Evolutionary conservation across 371 early-diverging fungal genomes (phyloP), one percentile per base, ranked within the genome.

Genomic region (Entomophthora muscae): DNA sequence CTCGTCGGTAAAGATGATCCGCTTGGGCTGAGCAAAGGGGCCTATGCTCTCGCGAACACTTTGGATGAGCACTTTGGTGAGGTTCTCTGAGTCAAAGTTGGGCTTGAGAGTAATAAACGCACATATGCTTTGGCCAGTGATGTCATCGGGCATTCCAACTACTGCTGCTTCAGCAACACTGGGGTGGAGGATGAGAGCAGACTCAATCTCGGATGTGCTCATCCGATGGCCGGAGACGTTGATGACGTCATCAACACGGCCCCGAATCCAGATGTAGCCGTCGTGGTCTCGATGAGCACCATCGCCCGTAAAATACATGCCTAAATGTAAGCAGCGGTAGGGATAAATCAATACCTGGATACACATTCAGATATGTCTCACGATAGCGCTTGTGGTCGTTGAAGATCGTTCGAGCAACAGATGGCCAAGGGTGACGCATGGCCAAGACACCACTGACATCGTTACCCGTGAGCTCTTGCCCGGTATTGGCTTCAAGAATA

Each of bases 211-310:
- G 51, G 96, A 87, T 0, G 99, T 98, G 55, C 87, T 86, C 64
- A 98, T 72, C 60, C 99, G 85, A 76, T 98, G 99, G 12, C 98
- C 99, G 22, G 93, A 84, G 10, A 98, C 95, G 77, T 98, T 98
- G 74, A 97, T 93, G 31, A 98, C 97, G 73, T 98, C 91, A 75
- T 93, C 93, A 7, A 95, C 93, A 67, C 95, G 85, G 53, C 95
- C 95, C 33, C 88, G 83, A 69, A 95, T 86, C 92, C 93, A 94
- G 71, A 85, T 85, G 76, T 91, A 95, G n/a, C 94, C 95, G 70
- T 95, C 94, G 63, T 81, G 75, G 66, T 95, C 95, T 51, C 91
- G 77, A 51, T 81, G 79, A 65, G 86, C 94, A 63, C 97, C 88
- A 72, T 93, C 91, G 33, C 93, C 88, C 24, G 94, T 85, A 73